Evolutionary conservation across 768 basidiomycete species (phyloP).

Genomic region (Xerocomellus chrysenteron): DNA sequence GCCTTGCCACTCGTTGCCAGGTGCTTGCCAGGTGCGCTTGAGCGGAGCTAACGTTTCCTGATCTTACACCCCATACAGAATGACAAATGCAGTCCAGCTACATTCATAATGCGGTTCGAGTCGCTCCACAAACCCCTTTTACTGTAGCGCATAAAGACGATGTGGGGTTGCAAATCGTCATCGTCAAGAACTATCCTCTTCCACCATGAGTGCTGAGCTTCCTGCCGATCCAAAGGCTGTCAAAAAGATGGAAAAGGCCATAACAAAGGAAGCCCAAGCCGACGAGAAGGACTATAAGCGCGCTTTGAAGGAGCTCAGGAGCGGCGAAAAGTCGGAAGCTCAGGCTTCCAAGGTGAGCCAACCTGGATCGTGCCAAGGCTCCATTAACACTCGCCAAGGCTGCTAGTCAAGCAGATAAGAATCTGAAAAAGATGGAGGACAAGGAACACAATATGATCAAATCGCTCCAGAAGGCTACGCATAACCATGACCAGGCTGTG

Average conservation of each 20-base stretch:
- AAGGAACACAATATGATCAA: conserved; percentile 51
- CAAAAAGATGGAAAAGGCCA: conserved; percentile 44
- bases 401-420: conserved; percentile 46
- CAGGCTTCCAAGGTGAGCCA: conserved; percentile 51
- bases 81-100: conserved; percentile 6
- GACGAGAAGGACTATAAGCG: conserved; percentile 52
- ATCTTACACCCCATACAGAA: conserved; percentile 2
- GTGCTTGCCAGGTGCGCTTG: conserved; percentile 3
- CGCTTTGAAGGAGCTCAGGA: conserved; percentile 51
- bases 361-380: neutral
- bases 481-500: conserved; percentile 50
- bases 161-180: neutral
- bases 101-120: neutral
- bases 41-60: conserved; percentile 11
- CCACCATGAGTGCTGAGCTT: conserved; percentile 23
- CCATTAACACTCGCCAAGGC: conserved; percentile 30
- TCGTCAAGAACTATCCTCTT: neutral
- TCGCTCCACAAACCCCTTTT: conserved; percentile 10
- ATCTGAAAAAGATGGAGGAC: conserved; percentile 47
- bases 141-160: neutral
- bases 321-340: conserved; percentile 51
- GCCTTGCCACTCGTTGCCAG: conserved; percentile 14
- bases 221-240: conserved; percentile 27
- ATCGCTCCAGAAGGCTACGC: conserved; percentile 51
- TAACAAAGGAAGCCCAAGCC: conserved; percentile 49